Evolutionary conservation across 140 eudicot genomes (phyloP).

Genomic region (Bidens hawaiensis): DNA sequence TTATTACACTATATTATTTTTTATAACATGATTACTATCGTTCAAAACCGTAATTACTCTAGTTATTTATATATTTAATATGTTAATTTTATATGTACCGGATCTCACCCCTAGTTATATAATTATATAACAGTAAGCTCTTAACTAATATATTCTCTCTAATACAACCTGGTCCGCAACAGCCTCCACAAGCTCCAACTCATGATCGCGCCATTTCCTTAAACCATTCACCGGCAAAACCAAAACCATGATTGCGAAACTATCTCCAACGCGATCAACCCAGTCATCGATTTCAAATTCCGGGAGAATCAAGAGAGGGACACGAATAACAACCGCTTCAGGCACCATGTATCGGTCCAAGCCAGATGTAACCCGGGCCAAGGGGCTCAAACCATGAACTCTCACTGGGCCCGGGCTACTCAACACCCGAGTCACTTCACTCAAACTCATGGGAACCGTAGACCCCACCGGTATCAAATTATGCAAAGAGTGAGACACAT

Average conservation of each 20-base stretch:
- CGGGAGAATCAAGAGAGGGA: constrained; percentile 54
- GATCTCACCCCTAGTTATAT: too few relatives aligned
- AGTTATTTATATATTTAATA: too few relatives aligned
- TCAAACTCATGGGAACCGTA: constrained; percentile 55
- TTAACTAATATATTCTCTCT: too few relatives aligned
- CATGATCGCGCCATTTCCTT: too few relatives aligned
- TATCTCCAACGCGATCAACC: constrained; percentile 42
- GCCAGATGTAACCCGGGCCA: constrained; percentile 58
- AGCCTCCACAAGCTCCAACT: too few relatives aligned
- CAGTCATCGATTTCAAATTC: constrained; percentile 49
- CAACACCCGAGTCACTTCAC: constrained; percentile 57
- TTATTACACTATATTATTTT: too few relatives aligned
- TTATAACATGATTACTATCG: too few relatives aligned
- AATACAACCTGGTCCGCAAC: too few relatives aligned
- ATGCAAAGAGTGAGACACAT: constrained; percentile 65
- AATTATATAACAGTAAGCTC: too few relatives aligned
- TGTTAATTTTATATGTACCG: too few relatives aligned
- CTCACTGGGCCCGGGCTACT: constrained; percentile 42
- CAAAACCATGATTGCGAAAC: constrained; percentile 71
- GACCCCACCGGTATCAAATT: constrained; percentile 65
- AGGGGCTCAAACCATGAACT: constrained; percentile 42
- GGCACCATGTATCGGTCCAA: too few relatives aligned
- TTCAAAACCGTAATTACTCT: too few relatives aligned
- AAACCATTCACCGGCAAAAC: constrained; percentile 61
- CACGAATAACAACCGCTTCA: constrained; percentile 69